Percentiles rank a stretch among this genome's conserved stretches.
phyloP scores from a whole-genome alignment of 2,329 filamentous ascomycete genomes.

The Claviceps maximensis region DNA sequence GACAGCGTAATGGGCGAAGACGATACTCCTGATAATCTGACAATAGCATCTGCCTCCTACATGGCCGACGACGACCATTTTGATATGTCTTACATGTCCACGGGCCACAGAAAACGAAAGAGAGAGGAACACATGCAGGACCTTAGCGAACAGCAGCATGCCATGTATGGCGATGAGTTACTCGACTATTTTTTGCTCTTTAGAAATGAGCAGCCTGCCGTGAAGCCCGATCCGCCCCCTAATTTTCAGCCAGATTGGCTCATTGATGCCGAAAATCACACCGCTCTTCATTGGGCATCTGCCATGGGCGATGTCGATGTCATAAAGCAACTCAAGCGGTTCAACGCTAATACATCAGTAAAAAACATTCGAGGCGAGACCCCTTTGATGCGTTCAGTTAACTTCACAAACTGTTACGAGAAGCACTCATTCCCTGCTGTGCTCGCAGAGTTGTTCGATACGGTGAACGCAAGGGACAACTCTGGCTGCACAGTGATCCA shows the following conservation, averaged over 20 bases:
- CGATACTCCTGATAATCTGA: slow-evolving; percentile 72
- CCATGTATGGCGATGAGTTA: slow-evolving; percentile 82
- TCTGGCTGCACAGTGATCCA: slow-evolving; percentile 84
- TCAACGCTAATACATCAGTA: slow-evolving; percentile 60
- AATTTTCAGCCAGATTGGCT: slow-evolving; percentile 80
- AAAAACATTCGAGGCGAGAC: slow-evolving; percentile 70
- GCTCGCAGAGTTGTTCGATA: slow-evolving; percentile 70
- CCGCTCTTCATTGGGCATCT: slow-evolving; percentile 90
- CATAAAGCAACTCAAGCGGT: slow-evolving; percentile 72
- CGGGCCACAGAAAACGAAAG: slow-evolving; percentile 63
- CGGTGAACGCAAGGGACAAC: slow-evolving; percentile 66
- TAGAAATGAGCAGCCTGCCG: slow-evolving; percentile 61
- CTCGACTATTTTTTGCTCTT: slow-evolving; percentile 92
- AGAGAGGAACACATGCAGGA: slow-evolving; percentile 50
- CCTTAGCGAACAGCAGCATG: slow-evolving; percentile 68
- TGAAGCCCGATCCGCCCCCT: slow-evolving; percentile 63
- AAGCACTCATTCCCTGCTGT: slow-evolving; percentile 81
- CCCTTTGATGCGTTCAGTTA: slow-evolving; percentile 82
- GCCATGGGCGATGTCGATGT: slow-evolving; percentile 95
- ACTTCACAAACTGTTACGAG: slow-evolving; percentile 95
- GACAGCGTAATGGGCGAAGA: slow-evolving; percentile 56
- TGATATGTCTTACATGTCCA: slow-evolving; percentile 51
- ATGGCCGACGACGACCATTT: slow-evolving; percentile 71
- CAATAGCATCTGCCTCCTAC: slow-evolving; percentile 72
- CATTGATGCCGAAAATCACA: slow-evolving; percentile 90